Base-by-base conservation (phyloP, 768 basidiomycete species). In the Coprinellus micaceus region DNA sequence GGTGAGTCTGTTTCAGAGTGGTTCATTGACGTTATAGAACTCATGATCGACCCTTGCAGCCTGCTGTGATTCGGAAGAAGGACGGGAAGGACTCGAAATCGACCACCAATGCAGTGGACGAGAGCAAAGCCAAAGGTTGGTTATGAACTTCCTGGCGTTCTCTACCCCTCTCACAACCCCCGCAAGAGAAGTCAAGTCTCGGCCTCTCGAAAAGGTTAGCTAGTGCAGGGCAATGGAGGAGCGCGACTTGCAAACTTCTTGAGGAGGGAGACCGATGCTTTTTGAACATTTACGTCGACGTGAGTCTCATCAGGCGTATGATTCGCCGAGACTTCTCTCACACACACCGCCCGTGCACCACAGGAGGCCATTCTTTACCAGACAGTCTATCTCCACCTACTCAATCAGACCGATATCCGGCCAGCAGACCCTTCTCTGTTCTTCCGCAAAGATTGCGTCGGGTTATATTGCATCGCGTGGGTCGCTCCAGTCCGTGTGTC, bases 361-460 rank as follows among this genome's bases (percentile, higher is more conserved):
- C 69, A 92, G 88, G 86, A 88, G 70, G 81, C 82, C 24, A 83
- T 83, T 30, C 69, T 91, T 37, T 89, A 84, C 65, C 86, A 89
- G 65, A 87, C 87, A 9, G 74, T 91, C 53, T 83, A 84, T 65
- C 74, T 90, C 54, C 86, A 92, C 65, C 73, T 85, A 45, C 76
- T 92, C 47, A 78, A 83, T 58, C 86, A 91, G 63, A 89, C 89
- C 28, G 91, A 94, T 66, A 85, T 95, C 58, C 84, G 89, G n/a
- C 77, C 76, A 33, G 80, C 82, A 26, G 89, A 94, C 65, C 78
- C 77, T 50, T 92, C 91, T 0, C 67, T 94, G 6, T 90, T 94
- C 68, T 84, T 83, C 62, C 80, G 85, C 43, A 86, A 88, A 61
- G 80, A 91, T 63, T 90, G 88, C 64, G 68, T 94, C 39, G 83